Evolutionary conservation across 2,329 filamentous ascomycete genomes (phyloP).

Genomic region (Neoarthrinium moseri): DNA sequence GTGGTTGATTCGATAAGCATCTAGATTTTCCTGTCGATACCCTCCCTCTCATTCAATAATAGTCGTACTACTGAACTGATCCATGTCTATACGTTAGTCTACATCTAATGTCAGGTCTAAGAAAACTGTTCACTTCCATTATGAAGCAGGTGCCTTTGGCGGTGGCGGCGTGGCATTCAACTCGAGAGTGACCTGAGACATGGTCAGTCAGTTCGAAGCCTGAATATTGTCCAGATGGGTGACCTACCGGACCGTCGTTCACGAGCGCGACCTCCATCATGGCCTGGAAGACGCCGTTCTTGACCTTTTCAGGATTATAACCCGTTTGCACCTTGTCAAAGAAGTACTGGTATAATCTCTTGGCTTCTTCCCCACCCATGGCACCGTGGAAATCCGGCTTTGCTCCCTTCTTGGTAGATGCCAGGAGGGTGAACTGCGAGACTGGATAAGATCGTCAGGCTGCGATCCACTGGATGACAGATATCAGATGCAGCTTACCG

Average conservation of each 20-base stretch:
- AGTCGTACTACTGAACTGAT: too few relatives aligned
- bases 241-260: slow-evolving; percentile 71
- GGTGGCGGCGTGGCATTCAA: slow-evolving; percentile 23
- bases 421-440: slow-evolving; percentile 93
- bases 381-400: slow-evolving; percentile 95
- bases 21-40: slow-evolving; percentile 4
- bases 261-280: slow-evolving; percentile 98
- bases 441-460: slow-evolving; percentile 49
- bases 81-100: too few relatives aligned
- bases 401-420: slow-evolving; percentile 90
- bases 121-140: neutral
- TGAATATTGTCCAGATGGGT: neutral
- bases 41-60: slow-evolving; percentile 5
- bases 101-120: too few relatives aligned
- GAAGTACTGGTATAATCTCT: slow-evolving; percentile 80
- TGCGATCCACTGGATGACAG: neutral
- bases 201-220: neutral
- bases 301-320: slow-evolving; percentile 74
- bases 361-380: slow-evolving; percentile 74
- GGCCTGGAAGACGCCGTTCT: slow-evolving; percentile 95
- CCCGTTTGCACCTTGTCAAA: slow-evolving; percentile 70
- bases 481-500: slow-evolving; percentile 54
- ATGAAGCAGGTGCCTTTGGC: neutral
- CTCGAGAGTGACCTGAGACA: slow-evolving; percentile 37
- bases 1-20: too few relatives aligned